phyloP scores from a whole-genome alignment of 176 grass and related monocot species.

The Ampelocalamus luodianensis region DNA sequence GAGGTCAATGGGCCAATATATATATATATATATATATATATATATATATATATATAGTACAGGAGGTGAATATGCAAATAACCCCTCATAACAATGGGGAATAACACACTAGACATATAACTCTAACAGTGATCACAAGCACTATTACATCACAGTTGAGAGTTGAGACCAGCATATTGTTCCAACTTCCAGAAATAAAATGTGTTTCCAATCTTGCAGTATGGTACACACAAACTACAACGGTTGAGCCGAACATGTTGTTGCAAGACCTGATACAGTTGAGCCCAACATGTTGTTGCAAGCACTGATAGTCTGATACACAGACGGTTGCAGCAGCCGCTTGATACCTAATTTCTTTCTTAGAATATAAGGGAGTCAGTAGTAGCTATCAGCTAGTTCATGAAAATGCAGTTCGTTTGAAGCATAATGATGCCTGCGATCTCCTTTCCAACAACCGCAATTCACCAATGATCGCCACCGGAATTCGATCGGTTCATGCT shows the following conservation, averaged over 20 bases:
- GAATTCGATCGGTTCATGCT: constrained; percentile 12
- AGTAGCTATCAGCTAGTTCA: constrained; percentile 22
- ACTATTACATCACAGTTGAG: background rate
- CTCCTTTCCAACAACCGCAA: constrained; percentile 51
- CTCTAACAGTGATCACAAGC: background rate
- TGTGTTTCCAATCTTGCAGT: constrained; percentile 44
- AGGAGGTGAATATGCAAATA: too few species aligned
- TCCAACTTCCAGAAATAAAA: background rate
- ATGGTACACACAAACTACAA: constrained; percentile 40
- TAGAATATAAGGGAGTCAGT: constrained; percentile 37
- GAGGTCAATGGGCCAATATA: too few species aligned
- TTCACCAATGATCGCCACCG: constrained; percentile 26
- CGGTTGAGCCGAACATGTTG: constrained; percentile 29
- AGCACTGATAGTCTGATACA: constrained; percentile 30
- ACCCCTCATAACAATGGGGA: too few species aligned
- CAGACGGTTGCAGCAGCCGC: constrained; percentile 31
- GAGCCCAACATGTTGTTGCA: constrained; percentile 22
- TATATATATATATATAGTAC: too few species aligned
- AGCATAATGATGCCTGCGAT: constrained; percentile 53
- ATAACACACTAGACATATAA: too few species aligned
- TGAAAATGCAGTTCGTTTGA: constrained; percentile 54
- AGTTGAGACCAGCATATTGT: background rate
- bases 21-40: too few species aligned
- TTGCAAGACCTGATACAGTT: constrained; percentile 31
- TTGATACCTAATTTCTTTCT: constrained; percentile 53